Evolutionary conservation across 805 yeast species (phyloP).

Genomic region (Yarrowia osloensis): DNA sequence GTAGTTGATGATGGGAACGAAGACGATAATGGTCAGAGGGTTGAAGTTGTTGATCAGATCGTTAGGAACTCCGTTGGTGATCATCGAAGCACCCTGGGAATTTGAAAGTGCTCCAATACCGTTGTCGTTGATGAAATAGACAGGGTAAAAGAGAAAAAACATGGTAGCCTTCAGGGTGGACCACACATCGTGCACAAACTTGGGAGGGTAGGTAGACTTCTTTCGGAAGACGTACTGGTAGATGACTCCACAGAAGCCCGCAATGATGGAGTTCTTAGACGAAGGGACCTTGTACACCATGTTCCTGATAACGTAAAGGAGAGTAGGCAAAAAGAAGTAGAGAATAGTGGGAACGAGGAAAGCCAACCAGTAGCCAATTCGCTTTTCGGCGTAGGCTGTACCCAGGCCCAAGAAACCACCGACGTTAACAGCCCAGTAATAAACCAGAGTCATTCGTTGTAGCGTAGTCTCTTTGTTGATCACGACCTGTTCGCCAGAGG

Average conservation of each 20-base stretch:
- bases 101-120: constrained; percentile 47
- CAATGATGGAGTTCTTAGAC: constrained; percentile 9
- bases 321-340: not conserved
- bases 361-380: constrained; percentile 7
- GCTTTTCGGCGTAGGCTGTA: not conserved
- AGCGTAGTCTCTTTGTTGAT: constrained; percentile 38
- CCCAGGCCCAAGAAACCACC: constrained; percentile 52
- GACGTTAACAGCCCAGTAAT: constrained; percentile 58
- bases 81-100: constrained; percentile 59
- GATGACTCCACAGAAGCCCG: constrained; percentile 9
- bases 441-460: constrained; percentile 47
- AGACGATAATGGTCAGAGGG: constrained; percentile 35
- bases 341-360: constrained; percentile 1
- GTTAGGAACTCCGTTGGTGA: constrained; percentile 55
- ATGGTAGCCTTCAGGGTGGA: not conserved
- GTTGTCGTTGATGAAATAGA: constrained; percentile 1
- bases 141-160: constrained; percentile 10
- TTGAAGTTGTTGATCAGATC: constrained; percentile 58
- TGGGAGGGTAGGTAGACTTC: constrained; percentile 55
- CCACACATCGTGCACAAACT: constrained; percentile 35
- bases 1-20: not conserved
- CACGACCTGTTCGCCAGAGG: not conserved
- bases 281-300: constrained; percentile 5
- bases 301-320: constrained; percentile 36
- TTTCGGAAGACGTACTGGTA: constrained; percentile 6